Evolutionary conservation across 163 green algal genomes (phyloP), one percentile per base, ranked within the genome.

Genomic region (Coccomyxa subellipsoidea): DNA sequence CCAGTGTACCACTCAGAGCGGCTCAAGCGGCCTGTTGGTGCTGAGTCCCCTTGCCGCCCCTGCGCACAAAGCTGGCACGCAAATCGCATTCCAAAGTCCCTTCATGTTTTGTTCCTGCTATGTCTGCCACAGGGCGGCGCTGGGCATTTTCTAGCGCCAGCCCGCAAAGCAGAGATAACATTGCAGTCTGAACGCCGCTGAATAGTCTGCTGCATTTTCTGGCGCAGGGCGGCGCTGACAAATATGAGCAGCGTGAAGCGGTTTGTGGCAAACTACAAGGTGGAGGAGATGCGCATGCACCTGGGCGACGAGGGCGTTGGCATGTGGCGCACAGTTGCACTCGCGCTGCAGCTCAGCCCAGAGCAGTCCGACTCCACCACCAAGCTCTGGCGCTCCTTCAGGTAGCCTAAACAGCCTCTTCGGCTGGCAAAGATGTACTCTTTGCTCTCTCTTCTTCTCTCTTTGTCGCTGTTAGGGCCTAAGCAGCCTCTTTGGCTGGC

Each of bases 201-300:
- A 6, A 76, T 39, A 23, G 2, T 76, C 31, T 76, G 3, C 7
- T n/a, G n/a, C n/a, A n/a, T n/a, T n/a, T 76, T 12, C 27, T 25
- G 23, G 40, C 40, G 54, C 78, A 82, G 78, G 54, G 78, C 54
- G 21, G 78, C 78, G 34, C 54, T 82, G 78, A 82, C 78, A 2
- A 82, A 82, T 54, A 82, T 82, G 78, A 54, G n/a, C 32, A 77
- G 23, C 34, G 78, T 82, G 34, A 82, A 77, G 54, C 32, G 54
- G 21, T 82, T 82, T 34, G 35, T 82, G 9, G 78, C 78, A 21
- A 32, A 5, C 10, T 59, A 54, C 21, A 76, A 66, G 78, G 40
- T 82, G 8, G 78, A 82, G 78, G 34, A 82, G 18, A 54, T 82
- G 35, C 34, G 78, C 4, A 53, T 81, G n/a, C 25, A 15, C 23